A percentile compares a stretch with the other conserved stretches of the same genome.
Evolutionary conservation across 352 stramenopile genomes (phyloP).

Genomic region (Pythium guiyangense): DNA sequence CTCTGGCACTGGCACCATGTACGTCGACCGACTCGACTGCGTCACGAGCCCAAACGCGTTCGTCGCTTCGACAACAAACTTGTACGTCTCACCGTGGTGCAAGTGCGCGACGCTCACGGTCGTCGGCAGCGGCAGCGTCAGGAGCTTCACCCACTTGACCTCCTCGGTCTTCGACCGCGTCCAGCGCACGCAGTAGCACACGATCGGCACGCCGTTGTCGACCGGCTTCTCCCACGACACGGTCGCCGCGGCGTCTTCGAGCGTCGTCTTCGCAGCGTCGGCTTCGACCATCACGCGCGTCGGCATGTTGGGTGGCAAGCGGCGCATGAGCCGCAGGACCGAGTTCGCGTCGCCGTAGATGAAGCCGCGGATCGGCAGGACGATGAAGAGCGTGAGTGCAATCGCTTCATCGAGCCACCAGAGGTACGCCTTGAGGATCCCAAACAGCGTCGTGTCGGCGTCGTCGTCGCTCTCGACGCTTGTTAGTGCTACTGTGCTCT

Average conservation of each 20-base stretch:
- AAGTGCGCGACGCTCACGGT: slow-evolving; percentile 56
- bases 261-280: slow-evolving; percentile 43
- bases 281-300: slow-evolving; percentile 71
- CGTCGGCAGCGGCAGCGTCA: slow-evolving; percentile 61
- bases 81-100: slow-evolving; percentile 78
- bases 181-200: slow-evolving; percentile 82
- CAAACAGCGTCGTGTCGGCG: slow-evolving; percentile 22
- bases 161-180: slow-evolving; percentile 74
- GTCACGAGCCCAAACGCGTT: slow-evolving; percentile 77
- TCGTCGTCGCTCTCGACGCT: slow-evolving; percentile 6
- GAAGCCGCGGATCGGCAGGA: slow-evolving; percentile 73
- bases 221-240: slow-evolving; percentile 79
- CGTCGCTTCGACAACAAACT: slow-evolving; percentile 78
- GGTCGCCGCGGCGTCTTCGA: slow-evolving; percentile 47
- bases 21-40: slow-evolving; percentile 75
- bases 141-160: slow-evolving; percentile 72
- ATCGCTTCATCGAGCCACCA: slow-evolving; percentile 87
- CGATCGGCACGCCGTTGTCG: slow-evolving; percentile 75
- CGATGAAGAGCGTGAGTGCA: slow-evolving; percentile 62
- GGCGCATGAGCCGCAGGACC: slow-evolving; percentile 55
- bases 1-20: slow-evolving; percentile 78
- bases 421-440: slow-evolving; percentile 59
- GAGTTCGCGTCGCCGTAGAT: slow-evolving; percentile 83
- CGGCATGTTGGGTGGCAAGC: slow-evolving; percentile 75
- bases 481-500: not conserved